phyloP scores from a whole-genome alignment of 352 stramenopile genomes.

The Phytophthora cactorum region DNA sequence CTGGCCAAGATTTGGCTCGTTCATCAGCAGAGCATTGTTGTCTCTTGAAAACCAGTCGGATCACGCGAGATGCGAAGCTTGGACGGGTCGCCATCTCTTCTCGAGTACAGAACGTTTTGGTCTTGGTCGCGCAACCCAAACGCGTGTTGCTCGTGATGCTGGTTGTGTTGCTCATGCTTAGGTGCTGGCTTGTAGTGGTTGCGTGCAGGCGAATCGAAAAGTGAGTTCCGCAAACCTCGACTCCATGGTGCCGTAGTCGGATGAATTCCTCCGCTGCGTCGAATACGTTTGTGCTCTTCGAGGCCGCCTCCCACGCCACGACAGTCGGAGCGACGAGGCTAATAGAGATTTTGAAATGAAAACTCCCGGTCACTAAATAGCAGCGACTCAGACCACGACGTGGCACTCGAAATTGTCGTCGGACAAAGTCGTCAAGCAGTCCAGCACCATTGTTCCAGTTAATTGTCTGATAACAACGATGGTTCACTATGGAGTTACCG shows the following conservation, averaged over 20 bases:
- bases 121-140: not conserved
- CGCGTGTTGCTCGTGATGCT: not conserved
- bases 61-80: slow-evolving; percentile 16
- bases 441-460: not conserved
- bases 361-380: not conserved
- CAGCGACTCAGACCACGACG: too few species aligned
- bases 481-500: not conserved
- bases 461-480: not conserved
- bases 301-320: not conserved
- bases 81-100: not conserved
- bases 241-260: not conserved
- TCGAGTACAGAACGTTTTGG: not conserved
- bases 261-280: not conserved
- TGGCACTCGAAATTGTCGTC: not conserved
- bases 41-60: slow-evolving; percentile 14
- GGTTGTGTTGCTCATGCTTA: not conserved
- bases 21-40: not conserved
- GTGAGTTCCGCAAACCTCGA: not conserved
- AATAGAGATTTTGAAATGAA: not conserved
- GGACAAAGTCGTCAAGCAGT: not conserved
- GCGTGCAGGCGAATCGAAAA: not conserved
- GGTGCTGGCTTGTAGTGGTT: not conserved
- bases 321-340: not conserved
- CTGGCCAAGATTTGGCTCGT: slow-evolving; percentile 27
- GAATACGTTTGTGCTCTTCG: too few species aligned